Conservation (phyloP, 139 green algal species). For the Volvox africanus region DNA sequence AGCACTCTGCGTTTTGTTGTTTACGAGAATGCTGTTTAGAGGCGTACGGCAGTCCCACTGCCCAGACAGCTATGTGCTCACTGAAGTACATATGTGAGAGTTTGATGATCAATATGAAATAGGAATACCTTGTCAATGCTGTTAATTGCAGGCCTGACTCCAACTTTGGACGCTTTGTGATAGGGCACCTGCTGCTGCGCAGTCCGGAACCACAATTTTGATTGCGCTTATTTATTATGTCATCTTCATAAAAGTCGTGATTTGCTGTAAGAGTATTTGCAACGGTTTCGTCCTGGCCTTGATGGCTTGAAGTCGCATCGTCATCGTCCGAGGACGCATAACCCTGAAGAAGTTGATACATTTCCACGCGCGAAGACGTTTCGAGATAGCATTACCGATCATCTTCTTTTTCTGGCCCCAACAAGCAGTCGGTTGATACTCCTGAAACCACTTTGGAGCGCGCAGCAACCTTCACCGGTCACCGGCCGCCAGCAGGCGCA, state of each 20-base stretch:
- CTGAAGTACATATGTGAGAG: no score
- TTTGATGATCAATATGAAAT: not conserved
- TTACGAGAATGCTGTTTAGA: no score
- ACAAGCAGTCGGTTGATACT: no score
- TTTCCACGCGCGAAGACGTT: not conserved
- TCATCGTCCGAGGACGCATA: constrained; percentile 21
- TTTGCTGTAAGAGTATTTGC: not conserved
- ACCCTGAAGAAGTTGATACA: constrained; percentile 3
- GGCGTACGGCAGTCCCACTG: no score
- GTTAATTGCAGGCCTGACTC: not conserved
- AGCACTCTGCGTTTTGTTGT: not conserved
- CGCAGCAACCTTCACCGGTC: no score
- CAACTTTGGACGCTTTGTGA: not conserved
- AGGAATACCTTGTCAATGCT: not conserved
- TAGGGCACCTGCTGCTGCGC: not conserved
- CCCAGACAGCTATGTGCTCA: no score
- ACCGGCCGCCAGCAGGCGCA: no score
- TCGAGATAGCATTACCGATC: no score
- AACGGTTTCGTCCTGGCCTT: no score
- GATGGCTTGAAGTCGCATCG: not conserved
- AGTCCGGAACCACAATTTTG: not conserved
- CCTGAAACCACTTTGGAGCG: no score
- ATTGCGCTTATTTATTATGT: not conserved
- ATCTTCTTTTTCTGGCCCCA: no score
- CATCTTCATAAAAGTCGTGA: not conserved